Conservation (phyloP, 2,329 filamentous ascomycete species). For the Metarhizium robertsii region DNA sequence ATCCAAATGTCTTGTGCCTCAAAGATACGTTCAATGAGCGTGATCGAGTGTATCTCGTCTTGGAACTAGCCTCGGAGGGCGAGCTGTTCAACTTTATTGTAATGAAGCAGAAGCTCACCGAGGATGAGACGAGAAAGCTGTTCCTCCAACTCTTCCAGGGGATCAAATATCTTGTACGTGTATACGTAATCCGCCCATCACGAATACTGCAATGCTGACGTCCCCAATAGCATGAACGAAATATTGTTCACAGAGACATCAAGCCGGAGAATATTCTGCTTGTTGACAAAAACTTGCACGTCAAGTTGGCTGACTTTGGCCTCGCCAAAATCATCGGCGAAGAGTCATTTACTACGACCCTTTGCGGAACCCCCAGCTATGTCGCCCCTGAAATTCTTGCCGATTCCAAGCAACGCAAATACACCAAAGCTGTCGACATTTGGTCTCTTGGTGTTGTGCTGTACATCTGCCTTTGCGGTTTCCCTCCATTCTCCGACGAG, state of each 20-base stretch:
- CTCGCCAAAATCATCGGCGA: conserved; percentile 98
- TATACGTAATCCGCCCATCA: neutral
- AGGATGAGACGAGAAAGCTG: conserved; percentile 74
- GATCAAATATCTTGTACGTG: conserved; percentile 81
- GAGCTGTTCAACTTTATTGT: conserved; percentile 96
- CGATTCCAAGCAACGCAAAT: conserved; percentile 70
- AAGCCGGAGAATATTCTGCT: conserved; percentile 95
- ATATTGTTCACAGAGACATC: conserved; percentile 95
- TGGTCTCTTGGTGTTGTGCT: conserved; percentile 98
- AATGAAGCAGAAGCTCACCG: conserved; percentile 77
- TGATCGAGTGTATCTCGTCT: conserved; percentile 81
- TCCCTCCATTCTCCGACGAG: conserved; percentile 95
- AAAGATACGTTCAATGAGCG: conserved; percentile 93
- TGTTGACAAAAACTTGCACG: conserved; percentile 71
- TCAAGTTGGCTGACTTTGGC: conserved; percentile 94
- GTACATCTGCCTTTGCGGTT: conserved; percentile 94
- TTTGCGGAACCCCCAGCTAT: conserved; percentile 95
- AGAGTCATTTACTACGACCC: conserved; percentile 91
- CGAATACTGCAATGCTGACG: neutral
- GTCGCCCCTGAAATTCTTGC: conserved; percentile 93
- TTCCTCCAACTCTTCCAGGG: conserved; percentile 90
- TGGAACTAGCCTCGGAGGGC: conserved; percentile 85
- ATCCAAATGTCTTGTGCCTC: conserved; percentile 84
- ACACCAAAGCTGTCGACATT: conserved; percentile 89
- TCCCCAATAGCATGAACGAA: conserved; percentile 73